Percentiles rank a stretch among this genome's conserved stretches.
phyloP scores from a whole-genome alignment of 2,329 filamentous ascomycete genomes.

The Dothideomycetidae sp. region DNA sequence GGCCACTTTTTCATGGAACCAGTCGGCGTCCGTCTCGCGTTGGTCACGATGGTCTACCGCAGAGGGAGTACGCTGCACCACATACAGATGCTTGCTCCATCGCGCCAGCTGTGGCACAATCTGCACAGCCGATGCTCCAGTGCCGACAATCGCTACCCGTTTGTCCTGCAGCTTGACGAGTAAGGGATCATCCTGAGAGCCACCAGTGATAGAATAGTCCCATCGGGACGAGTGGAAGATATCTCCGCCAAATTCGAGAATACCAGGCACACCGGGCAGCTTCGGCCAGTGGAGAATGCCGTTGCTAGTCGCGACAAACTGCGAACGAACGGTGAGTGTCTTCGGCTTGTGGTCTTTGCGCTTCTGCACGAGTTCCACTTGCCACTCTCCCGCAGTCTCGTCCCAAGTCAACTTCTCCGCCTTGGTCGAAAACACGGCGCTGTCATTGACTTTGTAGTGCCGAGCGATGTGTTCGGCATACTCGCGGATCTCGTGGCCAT shows the following conservation, averaged over 20 bases:
- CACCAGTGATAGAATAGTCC: conserved; percentile 31
- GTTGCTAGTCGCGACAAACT: conserved; percentile 18
- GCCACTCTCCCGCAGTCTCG: conserved; percentile 25
- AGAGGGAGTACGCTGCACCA: conserved; percentile 33
- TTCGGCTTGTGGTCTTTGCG: neutral
- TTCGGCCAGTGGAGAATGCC: conserved; percentile 32
- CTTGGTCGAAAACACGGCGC: conserved; percentile 22
- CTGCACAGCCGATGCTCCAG: conserved; percentile 31
- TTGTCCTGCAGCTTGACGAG: conserved; percentile 28
- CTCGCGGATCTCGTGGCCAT: conserved; percentile 32
- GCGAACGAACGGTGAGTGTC: conserved; percentile 3
- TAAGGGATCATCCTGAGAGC: conserved; percentile 18
- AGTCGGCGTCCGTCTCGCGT: conserved; percentile 27
- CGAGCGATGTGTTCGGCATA: conserved; percentile 33
- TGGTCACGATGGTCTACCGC: conserved; percentile 24
- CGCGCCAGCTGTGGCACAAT: conserved; percentile 27
- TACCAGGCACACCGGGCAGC: conserved; percentile 30
- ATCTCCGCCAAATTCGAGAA: conserved; percentile 26
- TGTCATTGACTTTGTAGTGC: conserved; percentile 28
- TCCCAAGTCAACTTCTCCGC: conserved; percentile 35
- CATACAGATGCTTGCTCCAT: conserved; percentile 24
- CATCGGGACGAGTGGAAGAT: conserved; percentile 33
- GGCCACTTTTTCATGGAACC: conserved; percentile 27
- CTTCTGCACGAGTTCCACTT: conserved; percentile 15
- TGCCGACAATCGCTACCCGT: conserved; percentile 31